Percentiles rank a stretch among this genome's conserved stretches.
These are phyloP conservation scores for Tetracladium setigerum DNA, from an alignment of 495 filamentous ascomycete species.

Conservation along the genomic window DNA sequence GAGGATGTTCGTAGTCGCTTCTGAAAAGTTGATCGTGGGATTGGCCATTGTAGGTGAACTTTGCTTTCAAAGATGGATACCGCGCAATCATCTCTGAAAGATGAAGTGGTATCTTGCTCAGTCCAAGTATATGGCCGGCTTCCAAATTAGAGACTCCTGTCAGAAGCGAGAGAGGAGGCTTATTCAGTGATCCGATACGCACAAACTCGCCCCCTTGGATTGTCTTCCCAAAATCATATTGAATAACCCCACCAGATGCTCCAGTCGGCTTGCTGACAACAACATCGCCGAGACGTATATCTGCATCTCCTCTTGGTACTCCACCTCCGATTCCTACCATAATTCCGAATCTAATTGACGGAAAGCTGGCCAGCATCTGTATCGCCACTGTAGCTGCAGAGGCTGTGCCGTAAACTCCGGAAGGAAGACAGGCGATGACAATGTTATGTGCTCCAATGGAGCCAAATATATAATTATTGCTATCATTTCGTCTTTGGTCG, in stretches of 20 bases:
- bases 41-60: constrained; percentile 9
- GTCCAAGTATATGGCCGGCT: constrained; percentile 16
- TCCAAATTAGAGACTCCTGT: constrained; percentile 23
- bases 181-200: constrained; percentile 28
- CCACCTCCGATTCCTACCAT: constrained; percentile 41
- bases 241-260: constrained; percentile 28
- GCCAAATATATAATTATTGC: constrained; percentile 30
- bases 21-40: constrained; percentile 24
- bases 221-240: constrained; percentile 35
- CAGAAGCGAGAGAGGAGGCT: constrained; percentile 24
- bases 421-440: constrained; percentile 32
- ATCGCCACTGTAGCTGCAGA: constrained; percentile 24
- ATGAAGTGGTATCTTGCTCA: constrained; percentile 11
- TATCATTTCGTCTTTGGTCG: constrained; percentile 10
- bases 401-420: constrained; percentile 30
- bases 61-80: constrained; percentile 16
- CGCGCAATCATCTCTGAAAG: constrained; percentile 18
- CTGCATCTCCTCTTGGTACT: constrained; percentile 24
- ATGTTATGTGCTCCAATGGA: constrained; percentile 33
- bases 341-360: constrained; percentile 29
- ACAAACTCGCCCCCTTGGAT: constrained; percentile 18
- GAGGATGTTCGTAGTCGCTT: constrained; percentile 23
- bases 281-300: constrained; percentile 36
- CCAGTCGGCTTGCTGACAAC: constrained; percentile 30
- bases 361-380: constrained; percentile 33